phyloP scores from a whole-genome alignment of 768 basidiomycete species.

The Leccinum subgranulosum region DNA sequence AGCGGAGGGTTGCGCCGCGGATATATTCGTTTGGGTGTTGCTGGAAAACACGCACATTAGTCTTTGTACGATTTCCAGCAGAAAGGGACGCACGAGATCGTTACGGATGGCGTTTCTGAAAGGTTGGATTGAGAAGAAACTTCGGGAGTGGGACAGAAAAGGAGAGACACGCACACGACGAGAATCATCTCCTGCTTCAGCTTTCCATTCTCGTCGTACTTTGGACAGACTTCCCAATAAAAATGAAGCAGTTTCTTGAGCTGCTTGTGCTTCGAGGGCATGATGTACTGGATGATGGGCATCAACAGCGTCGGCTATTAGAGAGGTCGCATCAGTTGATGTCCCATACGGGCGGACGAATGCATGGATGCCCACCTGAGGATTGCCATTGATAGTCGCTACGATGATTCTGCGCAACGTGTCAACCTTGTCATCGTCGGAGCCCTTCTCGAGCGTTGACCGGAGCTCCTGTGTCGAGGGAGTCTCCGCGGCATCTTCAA shows the following conservation, averaged over 20 bases:
- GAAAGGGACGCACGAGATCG: constrained; percentile 68
- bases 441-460: constrained; percentile 85
- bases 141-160: neutral
- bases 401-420: constrained; percentile 93
- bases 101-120: constrained; percentile 93
- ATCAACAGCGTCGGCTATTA: constrained; percentile 85
- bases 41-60: constrained; percentile 35
- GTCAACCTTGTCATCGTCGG: constrained; percentile 95
- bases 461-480: constrained; percentile 83
- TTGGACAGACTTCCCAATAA: constrained; percentile 98
- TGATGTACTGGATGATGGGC: constrained; percentile 97
- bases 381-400: constrained; percentile 91
- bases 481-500: constrained; percentile 68
- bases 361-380: constrained; percentile 57
- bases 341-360: neutral
- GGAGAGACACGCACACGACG: constrained; percentile 70
- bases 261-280: constrained; percentile 93
- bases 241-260: constrained; percentile 96
- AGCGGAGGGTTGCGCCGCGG: constrained; percentile 94
- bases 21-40: constrained; percentile 99
- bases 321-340: neutral
- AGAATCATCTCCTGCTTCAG: constrained; percentile 99
- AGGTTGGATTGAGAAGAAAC: constrained; percentile 7
- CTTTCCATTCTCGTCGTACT: constrained; percentile 95
- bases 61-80: neutral